phyloP scores from a whole-genome alignment of 2,329 filamentous ascomycete species.

The Annulohypoxylon truncatum region DNA sequence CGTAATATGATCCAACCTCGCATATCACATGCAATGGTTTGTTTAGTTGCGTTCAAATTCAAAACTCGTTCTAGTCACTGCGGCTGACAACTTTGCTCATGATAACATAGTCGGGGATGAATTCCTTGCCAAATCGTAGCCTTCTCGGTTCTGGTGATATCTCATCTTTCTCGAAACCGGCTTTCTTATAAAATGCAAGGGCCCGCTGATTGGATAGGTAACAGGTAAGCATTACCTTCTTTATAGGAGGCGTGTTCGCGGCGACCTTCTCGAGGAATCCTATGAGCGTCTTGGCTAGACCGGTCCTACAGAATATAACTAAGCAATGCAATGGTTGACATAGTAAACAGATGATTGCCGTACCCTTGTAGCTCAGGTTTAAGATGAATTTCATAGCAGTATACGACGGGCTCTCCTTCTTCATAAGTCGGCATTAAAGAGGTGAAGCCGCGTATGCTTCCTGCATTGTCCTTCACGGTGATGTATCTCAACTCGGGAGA shows the following conservation, averaged over 20 bases:
- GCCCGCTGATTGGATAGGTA: slow-evolving; percentile 71
- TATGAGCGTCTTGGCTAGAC: slow-evolving; percentile 72
- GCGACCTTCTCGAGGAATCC: slow-evolving; percentile 65
- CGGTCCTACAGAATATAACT: slow-evolving; percentile 58
- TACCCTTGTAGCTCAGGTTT: slow-evolving; percentile 65
- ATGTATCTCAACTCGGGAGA: slow-evolving; percentile 76
- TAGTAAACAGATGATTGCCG: slow-evolving; percentile 25
- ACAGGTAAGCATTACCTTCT: slow-evolving; percentile 80
- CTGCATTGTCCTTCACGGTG: slow-evolving; percentile 60
- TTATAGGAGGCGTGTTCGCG: slow-evolving; percentile 62
- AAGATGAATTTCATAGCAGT: slow-evolving; percentile 84
- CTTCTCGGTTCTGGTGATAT: slow-evolving; percentile 65
- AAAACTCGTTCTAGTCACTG: not conserved
- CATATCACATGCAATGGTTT: slow-evolving; percentile 4
- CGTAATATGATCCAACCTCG: slow-evolving; percentile 22
- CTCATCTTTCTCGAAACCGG: slow-evolving; percentile 68
- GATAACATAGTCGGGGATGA: slow-evolving; percentile 69
- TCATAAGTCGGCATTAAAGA: slow-evolving; percentile 81
- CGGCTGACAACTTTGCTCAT: slow-evolving; percentile 61
- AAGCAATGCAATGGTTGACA: slow-evolving; percentile 5
- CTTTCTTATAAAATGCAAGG: slow-evolving; percentile 68
- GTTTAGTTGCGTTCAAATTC: not conserved
- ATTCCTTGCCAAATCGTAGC: slow-evolving; percentile 65
- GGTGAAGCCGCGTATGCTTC: slow-evolving; percentile 64
- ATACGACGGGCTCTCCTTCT: slow-evolving; percentile 73